Base-by-base conservation (phyloP, 305 asterid species). In the Fraxinus sp. region DNA sequence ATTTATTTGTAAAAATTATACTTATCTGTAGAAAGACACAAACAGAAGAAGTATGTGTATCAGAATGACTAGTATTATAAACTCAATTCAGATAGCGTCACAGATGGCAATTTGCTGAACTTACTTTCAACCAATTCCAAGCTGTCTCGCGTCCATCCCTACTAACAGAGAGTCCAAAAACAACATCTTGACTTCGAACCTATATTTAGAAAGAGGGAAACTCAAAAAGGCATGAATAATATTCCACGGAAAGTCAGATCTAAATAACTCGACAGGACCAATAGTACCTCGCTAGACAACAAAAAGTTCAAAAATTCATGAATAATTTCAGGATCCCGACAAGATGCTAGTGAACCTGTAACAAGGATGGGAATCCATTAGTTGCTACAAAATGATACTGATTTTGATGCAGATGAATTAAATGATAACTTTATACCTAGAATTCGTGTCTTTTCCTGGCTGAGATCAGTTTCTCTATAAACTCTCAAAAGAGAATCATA, bases 141-240 rank as follows among this genome's bases (percentile, higher is more conserved):
- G 97, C 94, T 80, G 83, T 87, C 84, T 96, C 98, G 2, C 92
- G 94, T 77, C 94, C 97, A 43, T 93, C 97, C 64, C 88, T 82
- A 84, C 97, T 89, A 83, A 93, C 95, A 43, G 83, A 83, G 79
- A 96, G 91, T 84, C 98, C 99, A 77, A 82, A 55, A 70, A 96
- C 94, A 82, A 90, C 97, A 85, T 96, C 98, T 89, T 94, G 99
- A 91, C 95, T 94, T 89, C 99, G 87, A 46, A 96, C 99, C 98
- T 96, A 81, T 84, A 85, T 79, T 64, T 30, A 80, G 71, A n/a
- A 43, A 78, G 62, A 73, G 78, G 35, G 37, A 75, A 70, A 62
- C 43, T 82, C 68, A n/a, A 2, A 41, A 77, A 79, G 43, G 73
- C 77, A 22, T 2, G 59, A 68, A 39, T 36, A 41, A 75, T 62